phyloP scores from a whole-genome alignment of 2,329 filamentous ascomycete species.

The Cladosporium cucumerinum region DNA sequence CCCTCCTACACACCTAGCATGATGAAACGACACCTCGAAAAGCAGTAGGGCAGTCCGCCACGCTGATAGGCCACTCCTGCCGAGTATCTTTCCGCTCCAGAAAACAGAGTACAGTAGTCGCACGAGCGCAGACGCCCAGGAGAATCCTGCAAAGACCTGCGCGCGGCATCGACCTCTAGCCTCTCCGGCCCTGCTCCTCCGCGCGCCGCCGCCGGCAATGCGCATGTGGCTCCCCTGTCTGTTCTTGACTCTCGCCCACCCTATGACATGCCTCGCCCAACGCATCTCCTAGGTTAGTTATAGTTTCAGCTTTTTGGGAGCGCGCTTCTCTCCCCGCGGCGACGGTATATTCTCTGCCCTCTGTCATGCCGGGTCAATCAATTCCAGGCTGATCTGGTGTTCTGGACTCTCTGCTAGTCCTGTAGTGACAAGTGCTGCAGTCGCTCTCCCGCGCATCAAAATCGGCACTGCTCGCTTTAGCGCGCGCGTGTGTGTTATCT shows the following conservation, averaged over 20 bases:
- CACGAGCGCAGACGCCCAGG: neutral
- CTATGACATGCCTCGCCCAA: neutral
- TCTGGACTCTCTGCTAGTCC: conserved; percentile 6
- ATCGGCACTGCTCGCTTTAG: conserved; percentile 1
- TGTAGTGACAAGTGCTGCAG: neutral
- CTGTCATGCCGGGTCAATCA: neutral
- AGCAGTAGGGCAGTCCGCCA: neutral
- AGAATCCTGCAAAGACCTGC: conserved; percentile 15
- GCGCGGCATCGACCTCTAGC: conserved; percentile 9
- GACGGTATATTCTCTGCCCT: neutral
- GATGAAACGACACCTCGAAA: neutral
- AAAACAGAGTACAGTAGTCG: neutral
- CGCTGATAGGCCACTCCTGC: neutral
- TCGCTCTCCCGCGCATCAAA: neutral
- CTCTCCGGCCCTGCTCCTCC: conserved; percentile 1
- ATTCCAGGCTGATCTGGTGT: neutral
- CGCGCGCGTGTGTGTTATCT: neutral
- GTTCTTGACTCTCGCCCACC: neutral
- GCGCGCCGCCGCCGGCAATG: neutral
- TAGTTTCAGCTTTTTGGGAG: neutral
- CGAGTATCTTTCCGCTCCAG: neutral
- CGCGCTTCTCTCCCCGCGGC: conserved; percentile 5
- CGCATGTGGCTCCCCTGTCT: conserved; percentile 11
- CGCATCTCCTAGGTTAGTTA: neutral
- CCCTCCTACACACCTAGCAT: neutral